phyloP scores from a whole-genome alignment of 305 asterid species.

The Fraxinus latifolia region DNA sequence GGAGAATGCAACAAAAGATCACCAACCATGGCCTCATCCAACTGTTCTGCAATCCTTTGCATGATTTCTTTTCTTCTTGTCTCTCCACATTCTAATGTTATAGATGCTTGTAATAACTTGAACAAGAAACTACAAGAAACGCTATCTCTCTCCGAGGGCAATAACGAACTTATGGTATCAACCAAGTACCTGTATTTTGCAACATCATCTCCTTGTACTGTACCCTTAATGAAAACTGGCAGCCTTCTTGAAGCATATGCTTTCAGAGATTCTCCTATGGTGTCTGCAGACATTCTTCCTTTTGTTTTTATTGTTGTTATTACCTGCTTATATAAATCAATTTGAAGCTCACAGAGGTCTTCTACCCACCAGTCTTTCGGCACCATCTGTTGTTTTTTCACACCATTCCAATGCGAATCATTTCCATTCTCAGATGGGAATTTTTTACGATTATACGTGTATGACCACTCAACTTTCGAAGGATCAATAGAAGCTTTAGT shows the following conservation, averaged over 20 bases:
- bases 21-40: conserved; percentile 60
- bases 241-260: conserved; percentile 53
- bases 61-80: conserved; percentile 44
- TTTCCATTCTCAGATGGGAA: conserved; percentile 52
- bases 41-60: conserved; percentile 54
- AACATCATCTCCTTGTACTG: conserved; percentile 43
- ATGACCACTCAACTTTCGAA: conserved; percentile 78
- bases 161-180: conserved; percentile 46
- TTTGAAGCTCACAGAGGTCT: conserved; percentile 71
- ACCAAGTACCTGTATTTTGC: conserved; percentile 50
- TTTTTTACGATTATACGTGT: conserved; percentile 64
- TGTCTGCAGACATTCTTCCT: conserved; percentile 46
- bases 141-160: conserved; percentile 50
- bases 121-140: conserved; percentile 58
- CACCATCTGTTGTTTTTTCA: conserved; percentile 47
- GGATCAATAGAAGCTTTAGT: conserved; percentile 59
- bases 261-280: conserved; percentile 62
- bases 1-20: conserved; percentile 56
- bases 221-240: conserved; percentile 54
- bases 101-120: conserved; percentile 54
- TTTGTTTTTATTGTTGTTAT: conserved; percentile 51
- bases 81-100: conserved; percentile 54
- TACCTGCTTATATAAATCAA: conserved; percentile 55
- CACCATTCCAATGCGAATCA: conserved; percentile 51
- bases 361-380: conserved; percentile 93